phyloP scores from a whole-genome alignment of 805 yeast species.

The Candida quercuum region DNA sequence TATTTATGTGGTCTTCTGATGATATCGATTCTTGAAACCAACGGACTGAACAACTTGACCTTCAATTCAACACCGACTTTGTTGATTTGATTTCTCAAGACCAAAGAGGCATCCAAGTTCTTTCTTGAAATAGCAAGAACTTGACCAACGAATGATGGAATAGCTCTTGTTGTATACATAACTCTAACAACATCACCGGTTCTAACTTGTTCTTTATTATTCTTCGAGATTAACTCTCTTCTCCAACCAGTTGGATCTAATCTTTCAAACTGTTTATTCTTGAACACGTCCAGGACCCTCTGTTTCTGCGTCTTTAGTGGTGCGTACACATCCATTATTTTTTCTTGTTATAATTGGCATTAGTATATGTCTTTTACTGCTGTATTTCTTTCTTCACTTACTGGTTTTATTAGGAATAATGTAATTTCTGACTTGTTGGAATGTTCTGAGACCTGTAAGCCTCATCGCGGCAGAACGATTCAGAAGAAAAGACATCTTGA shows the following conservation, averaged over 20 bases:
- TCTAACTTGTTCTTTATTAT: slow-evolving; percentile 43
- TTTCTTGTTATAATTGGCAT: neutral
- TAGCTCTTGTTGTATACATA: slow-evolving; percentile 48
- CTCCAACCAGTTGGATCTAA: slow-evolving; percentile 74
- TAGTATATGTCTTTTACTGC: no score
- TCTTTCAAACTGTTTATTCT: slow-evolving; percentile 29
- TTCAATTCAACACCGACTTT: slow-evolving; percentile 84
- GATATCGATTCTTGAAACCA: slow-evolving; percentile 70
- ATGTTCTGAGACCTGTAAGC: neutral
- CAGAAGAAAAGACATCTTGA: neutral
- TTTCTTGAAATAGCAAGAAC: slow-evolving; percentile 71
- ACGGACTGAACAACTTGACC: slow-evolving; percentile 77
- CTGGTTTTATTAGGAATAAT: slow-evolving; percentile 13
- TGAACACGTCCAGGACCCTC: slow-evolving; percentile 28
- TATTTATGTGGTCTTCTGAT: slow-evolving; percentile 69
- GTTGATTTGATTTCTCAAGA: slow-evolving; percentile 75
- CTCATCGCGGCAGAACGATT: neutral
- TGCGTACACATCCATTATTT: slow-evolving; percentile 15
- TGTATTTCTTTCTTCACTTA: no score
- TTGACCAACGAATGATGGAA: slow-evolving; percentile 71
- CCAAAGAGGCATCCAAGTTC: slow-evolving; percentile 67
- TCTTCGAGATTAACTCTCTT: slow-evolving; percentile 44
- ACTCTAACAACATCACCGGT: slow-evolving; percentile 83
- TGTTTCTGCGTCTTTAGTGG: slow-evolving; percentile 13
- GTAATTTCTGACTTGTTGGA: slow-evolving; percentile 8